These are phyloP conservation scores for Cochlearia excelsa DNA, from an alignment of 345 rosid species.

Conservation along the genomic window DNA sequence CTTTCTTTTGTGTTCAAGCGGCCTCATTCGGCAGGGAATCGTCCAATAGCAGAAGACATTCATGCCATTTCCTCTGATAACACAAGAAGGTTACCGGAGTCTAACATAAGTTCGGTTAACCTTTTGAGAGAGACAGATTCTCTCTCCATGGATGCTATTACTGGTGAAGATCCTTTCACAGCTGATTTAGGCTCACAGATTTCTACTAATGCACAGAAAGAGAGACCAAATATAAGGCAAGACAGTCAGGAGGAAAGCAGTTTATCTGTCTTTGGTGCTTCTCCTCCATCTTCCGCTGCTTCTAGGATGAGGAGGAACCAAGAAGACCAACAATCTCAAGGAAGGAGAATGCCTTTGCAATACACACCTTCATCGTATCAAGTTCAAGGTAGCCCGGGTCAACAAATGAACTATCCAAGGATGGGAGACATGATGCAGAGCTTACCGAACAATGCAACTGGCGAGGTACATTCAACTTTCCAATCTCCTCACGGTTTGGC, in stretches of 20 bases:
- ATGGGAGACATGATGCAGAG: conserved; percentile 43
- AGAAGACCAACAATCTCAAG: conserved; percentile 57
- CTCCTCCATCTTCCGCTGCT: conserved; percentile 39
- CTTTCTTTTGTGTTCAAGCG: conserved; percentile 76
- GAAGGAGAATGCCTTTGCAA: conserved; percentile 46
- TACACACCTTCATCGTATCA: conserved; percentile 43
- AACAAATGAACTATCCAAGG: conserved; percentile 47
- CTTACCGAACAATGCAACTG: conserved; percentile 46
- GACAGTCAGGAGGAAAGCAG: conserved; percentile 41
- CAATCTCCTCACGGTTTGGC: conserved; percentile 61
- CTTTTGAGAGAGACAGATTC: conserved; percentile 45
- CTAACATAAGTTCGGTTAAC: conserved; percentile 43
- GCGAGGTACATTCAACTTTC: conserved; percentile 55
- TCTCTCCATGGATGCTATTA: conserved; percentile 43
- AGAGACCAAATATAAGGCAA: conserved; percentile 39
- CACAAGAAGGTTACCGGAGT: conserved; percentile 47
- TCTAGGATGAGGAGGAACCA: conserved; percentile 46
- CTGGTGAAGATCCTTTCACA: conserved; percentile 42
- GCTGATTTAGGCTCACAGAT: conserved; percentile 40
- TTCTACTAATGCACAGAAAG: conserved; percentile 37
- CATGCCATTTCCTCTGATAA: conserved; percentile 45
- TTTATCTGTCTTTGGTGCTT: conserved; percentile 37
- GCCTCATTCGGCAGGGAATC: conserved; percentile 61
- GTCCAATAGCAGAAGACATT: conserved; percentile 53
- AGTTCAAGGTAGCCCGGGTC: conserved; percentile 43